These are phyloP conservation scores for Dittrichia graveolens DNA, from an alignment of 129 eudicot genomes.

Conservation along the genomic window DNA sequence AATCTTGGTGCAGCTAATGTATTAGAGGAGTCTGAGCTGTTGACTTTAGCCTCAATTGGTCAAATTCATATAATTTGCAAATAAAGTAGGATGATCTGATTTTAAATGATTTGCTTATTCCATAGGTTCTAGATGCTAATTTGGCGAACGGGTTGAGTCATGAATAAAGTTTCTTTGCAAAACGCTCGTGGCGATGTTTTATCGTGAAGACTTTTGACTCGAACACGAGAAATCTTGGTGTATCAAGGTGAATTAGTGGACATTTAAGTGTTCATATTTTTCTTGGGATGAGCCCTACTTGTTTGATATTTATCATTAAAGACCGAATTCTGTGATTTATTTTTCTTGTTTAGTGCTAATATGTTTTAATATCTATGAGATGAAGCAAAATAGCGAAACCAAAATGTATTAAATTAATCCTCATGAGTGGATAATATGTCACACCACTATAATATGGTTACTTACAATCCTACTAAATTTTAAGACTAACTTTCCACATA, in stretches of 20 bases:
- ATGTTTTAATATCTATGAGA: background rate
- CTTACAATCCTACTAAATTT: too few relatives aligned
- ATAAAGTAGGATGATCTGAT: constrained; percentile 38
- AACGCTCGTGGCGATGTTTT: background rate
- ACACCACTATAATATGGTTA: too few relatives aligned
- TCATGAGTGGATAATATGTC: too few relatives aligned
- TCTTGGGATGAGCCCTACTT: constrained; percentile 41
- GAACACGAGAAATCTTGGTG: constrained; percentile 20
- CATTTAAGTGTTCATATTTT: constrained; percentile 15
- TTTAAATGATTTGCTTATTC: constrained; percentile 39
- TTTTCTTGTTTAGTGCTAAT: constrained; percentile 14
- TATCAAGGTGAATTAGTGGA: background rate
- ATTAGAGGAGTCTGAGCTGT: constrained; percentile 70
- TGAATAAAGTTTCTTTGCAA: constrained; percentile 8
- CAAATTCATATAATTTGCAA: constrained; percentile 41
- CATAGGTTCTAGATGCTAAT: constrained; percentile 36
- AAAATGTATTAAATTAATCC: too few relatives aligned
- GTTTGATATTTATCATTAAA: constrained; percentile 27
- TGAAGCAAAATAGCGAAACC: too few relatives aligned
- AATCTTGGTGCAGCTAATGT: constrained; percentile 75
- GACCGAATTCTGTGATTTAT: constrained; percentile 28
- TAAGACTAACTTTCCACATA: too few relatives aligned
- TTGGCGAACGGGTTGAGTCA: background rate
- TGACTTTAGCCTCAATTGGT: constrained; percentile 68
- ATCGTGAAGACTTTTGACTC: too few relatives aligned